A percentile compares a stretch with the other conserved stretches of the same genome.
Evolutionary conservation across 106 monocot genomes (phyloP).

Genomic region (Posidonia australis): DNA sequence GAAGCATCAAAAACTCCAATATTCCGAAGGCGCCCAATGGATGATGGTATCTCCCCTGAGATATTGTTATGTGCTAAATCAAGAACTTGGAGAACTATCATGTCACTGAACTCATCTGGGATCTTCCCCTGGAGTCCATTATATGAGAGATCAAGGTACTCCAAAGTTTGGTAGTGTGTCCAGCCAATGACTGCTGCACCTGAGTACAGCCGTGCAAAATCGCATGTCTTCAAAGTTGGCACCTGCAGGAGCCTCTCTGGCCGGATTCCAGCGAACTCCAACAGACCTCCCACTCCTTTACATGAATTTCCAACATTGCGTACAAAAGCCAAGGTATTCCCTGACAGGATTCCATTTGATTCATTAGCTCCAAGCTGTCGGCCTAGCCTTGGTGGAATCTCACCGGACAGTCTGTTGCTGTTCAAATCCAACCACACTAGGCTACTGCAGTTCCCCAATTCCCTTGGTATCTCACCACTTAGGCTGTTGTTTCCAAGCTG

Average conservation of each 20-base stretch:
- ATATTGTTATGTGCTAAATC: constrained; percentile 63
- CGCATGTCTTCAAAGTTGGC: constrained; percentile 64
- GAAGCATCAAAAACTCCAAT: constrained; percentile 79
- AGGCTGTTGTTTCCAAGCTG: constrained; percentile 77
- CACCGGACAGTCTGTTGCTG: constrained; percentile 53
- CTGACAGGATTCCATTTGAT: constrained; percentile 47
- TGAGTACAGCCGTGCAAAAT: constrained; percentile 70
- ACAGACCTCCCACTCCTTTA: constrained; percentile 74
- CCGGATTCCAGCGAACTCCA: constrained; percentile 79
- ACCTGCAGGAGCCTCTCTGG: constrained; percentile 78
- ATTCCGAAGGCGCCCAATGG: constrained; percentile 52
- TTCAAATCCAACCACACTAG: constrained; percentile 79
- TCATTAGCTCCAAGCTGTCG: constrained; percentile 47
- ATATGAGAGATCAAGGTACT: constrained; percentile 80
- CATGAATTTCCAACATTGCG: constrained; percentile 79
- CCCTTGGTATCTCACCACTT: constrained; percentile 46
- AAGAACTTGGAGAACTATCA: constrained; percentile 69
- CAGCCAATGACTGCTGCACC: constrained; percentile 59
- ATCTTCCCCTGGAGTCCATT: constrained; percentile 49
- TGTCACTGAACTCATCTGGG: constrained; percentile 63
- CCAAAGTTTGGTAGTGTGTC: constrained; percentile 71
- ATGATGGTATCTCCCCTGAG: constrained; percentile 48
- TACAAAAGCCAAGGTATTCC: constrained; percentile 75
- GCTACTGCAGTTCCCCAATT: constrained; percentile 68
- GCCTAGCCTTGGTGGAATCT: constrained; percentile 54